Evolutionary conservation across 352 stramenopile species (phyloP).

Genomic region (Plasmopara halstedii): DNA sequence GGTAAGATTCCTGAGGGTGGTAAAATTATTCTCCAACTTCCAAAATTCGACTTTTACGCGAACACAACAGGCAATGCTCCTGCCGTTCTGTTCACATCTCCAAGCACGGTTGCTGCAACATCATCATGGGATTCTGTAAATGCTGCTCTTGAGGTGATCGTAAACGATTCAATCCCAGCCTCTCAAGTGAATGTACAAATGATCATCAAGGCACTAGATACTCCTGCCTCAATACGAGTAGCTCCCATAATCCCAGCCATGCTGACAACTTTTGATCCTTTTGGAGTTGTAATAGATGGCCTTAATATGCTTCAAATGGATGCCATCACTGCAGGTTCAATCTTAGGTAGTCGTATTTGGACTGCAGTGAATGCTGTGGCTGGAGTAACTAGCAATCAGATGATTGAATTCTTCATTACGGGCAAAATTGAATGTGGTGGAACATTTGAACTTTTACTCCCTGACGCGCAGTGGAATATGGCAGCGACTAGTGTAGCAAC

Average conservation of each 20-base stretch:
- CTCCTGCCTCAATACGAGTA: too few species aligned
- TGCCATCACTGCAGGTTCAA: constrained; percentile 28
- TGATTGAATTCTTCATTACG: constrained; percentile 34
- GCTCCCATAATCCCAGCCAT: constrained; percentile 12
- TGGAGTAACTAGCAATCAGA: constrained; percentile 44
- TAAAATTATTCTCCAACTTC: constrained; percentile 30
- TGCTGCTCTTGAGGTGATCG: constrained; percentile 12
- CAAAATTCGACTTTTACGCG: constrained; percentile 30
- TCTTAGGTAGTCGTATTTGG: constrained; percentile 47
- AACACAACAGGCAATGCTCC: constrained; percentile 14
- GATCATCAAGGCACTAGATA: constrained; percentile 29
- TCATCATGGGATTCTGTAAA: constrained; percentile 19
- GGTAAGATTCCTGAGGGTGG: constrained; percentile 32
- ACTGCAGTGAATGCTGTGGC: constrained; percentile 26
- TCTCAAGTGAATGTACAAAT: constrained; percentile 26
- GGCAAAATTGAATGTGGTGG: constrained; percentile 30
- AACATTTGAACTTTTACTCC: constrained; percentile 37
- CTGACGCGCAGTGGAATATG: constrained; percentile 36
- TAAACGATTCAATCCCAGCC: constrained; percentile 20
- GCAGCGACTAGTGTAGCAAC: constrained; percentile 13
- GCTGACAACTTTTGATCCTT: constrained; percentile 35
- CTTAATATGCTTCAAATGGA: constrained; percentile 36
- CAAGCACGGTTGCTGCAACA: constrained; percentile 7
- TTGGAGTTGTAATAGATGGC: constrained; percentile 40
- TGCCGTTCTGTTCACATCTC: constrained; percentile 20